phyloP scores from a whole-genome alignment of 306 rosid species.

The Fragaria ananassa region DNA sequence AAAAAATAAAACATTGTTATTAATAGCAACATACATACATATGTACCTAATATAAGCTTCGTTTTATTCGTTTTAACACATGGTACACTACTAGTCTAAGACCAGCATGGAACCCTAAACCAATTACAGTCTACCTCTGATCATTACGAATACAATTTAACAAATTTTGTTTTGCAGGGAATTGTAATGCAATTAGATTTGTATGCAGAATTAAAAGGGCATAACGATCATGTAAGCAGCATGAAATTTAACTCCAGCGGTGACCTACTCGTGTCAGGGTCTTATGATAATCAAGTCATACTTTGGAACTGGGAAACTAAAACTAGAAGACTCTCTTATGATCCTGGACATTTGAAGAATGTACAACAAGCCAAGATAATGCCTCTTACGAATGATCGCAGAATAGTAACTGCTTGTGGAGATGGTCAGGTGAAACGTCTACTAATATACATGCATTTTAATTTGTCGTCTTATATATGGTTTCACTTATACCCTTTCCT shows the following conservation, averaged over 20 bases:
- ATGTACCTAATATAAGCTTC: too few relatives aligned
- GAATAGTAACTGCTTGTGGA: background rate
- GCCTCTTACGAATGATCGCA: background rate
- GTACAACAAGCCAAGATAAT: background rate
- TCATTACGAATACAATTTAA: background rate
- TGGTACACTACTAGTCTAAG: background rate
- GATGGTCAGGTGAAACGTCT: background rate
- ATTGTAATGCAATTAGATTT: background rate
- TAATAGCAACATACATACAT: too few relatives aligned
- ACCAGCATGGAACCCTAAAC: background rate
- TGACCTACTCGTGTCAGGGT: background rate
- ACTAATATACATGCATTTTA: too few relatives aligned
- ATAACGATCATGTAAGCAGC: background rate
- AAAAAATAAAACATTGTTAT: too few relatives aligned
- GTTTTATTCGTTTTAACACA: background rate
- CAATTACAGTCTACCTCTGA: too few relatives aligned
- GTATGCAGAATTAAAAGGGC: background rate
- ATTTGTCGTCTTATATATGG: too few relatives aligned
- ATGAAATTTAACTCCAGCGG: background rate
- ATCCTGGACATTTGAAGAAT: background rate
- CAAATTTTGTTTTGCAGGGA: background rate
- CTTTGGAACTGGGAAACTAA: constrained; percentile 4
- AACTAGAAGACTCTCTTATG: background rate
- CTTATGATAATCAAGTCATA: background rate
- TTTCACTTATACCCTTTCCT: background rate